Evolutionary conservation across 2,329 filamentous ascomycete genomes (phyloP), one percentile per base, ranked within the genome.

Genomic region (Colletotrichum spinosum): DNA sequence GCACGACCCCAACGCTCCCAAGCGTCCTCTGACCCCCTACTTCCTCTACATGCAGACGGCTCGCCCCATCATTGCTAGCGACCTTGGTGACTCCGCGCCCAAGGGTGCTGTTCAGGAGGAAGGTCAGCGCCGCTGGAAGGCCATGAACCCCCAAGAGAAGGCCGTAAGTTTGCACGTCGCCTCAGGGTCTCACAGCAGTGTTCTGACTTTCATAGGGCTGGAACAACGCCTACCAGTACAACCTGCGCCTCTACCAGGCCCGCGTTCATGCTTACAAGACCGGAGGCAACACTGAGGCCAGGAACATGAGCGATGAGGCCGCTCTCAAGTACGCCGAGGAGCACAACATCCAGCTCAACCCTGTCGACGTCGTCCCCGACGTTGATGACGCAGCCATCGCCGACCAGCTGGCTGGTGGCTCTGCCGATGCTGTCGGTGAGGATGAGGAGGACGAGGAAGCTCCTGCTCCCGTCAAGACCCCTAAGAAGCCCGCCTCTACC

Each of bases 31-130:
- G 74, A 98, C 95, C 6, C 94, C 95, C 2, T 97, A 97, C 83
- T 97, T 98, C 84, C 83, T 97, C 67, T 98, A 94, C 83, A 93
- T 97, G 85, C 92, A 97, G 78, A 90, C 92, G 69, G 93, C 93
- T 69, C 92, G 96, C 54, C 87, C 90, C 55, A 90, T 92, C 75
- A 96, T 98, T 71, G 90, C 92, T 62, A 85, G 84, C 39, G 93
- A 97, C 71, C 86, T 97, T 10, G 92, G 91, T 25, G 76, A 87
- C n/a, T 85, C 88, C 65, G 89, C 90, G 8, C 90, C 91, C 77
- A 94, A 95, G 76, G 93, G 93, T 74, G 93, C 94, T 63, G 92
- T 98, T 53, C 91, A 94, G 75, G 89, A 92, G 66, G 94, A 97
- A 79, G 93, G 94, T 45, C 94, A 93, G 74, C 89, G 89, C 72